phyloP scores from a whole-genome alignment of 78 protist species.

The Planoprotostelium fungivorum region DNA sequence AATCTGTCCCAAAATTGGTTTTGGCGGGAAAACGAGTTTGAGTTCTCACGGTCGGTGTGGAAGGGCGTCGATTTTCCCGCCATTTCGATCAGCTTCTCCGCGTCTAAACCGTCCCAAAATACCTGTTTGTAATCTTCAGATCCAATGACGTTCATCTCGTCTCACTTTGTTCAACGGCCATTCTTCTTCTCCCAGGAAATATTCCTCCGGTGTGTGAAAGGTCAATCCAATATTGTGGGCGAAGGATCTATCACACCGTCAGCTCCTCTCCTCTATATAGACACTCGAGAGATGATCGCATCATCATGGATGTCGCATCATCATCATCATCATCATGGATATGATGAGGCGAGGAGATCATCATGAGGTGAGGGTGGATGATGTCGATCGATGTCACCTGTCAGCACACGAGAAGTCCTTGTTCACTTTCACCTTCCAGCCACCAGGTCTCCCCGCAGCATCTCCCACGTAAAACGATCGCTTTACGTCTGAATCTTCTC shows the following conservation, averaged over 20 bases:
- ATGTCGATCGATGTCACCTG: slow-evolving; percentile 3
- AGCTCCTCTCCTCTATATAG: too few relatives aligned
- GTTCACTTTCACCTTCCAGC: slow-evolving; percentile 8
- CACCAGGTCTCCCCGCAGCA: slow-evolving; percentile 61
- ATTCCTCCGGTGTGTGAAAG: slow-evolving; percentile 67
- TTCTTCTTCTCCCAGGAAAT: slow-evolving; percentile 24
- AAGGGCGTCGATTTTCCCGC: too few relatives aligned
- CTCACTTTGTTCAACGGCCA: slow-evolving; percentile 7
- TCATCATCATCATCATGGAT: too few relatives aligned
- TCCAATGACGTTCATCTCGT: background rate
- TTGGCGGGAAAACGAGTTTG: too few relatives aligned
- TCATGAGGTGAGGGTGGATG: too few relatives aligned
- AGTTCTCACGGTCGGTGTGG: too few relatives aligned
- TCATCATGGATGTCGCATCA: too few relatives aligned
- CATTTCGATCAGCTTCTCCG: background rate
- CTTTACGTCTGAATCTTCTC: background rate
- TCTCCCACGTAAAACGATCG: slow-evolving; percentile 39
- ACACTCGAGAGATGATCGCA: too few relatives aligned
- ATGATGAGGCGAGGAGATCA: too few relatives aligned
- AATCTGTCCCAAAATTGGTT: too few relatives aligned
- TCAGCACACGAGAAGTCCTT: slow-evolving; percentile 72
- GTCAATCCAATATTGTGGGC: slow-evolving; percentile 39
- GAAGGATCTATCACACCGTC: slow-evolving; percentile 29
- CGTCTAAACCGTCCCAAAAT: background rate
- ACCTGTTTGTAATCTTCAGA: background rate